Evolutionary conservation across 257 asterid genomes (phyloP), one percentile per base, ranked within the genome.

Genomic region (Solanum appendiculatum): DNA sequence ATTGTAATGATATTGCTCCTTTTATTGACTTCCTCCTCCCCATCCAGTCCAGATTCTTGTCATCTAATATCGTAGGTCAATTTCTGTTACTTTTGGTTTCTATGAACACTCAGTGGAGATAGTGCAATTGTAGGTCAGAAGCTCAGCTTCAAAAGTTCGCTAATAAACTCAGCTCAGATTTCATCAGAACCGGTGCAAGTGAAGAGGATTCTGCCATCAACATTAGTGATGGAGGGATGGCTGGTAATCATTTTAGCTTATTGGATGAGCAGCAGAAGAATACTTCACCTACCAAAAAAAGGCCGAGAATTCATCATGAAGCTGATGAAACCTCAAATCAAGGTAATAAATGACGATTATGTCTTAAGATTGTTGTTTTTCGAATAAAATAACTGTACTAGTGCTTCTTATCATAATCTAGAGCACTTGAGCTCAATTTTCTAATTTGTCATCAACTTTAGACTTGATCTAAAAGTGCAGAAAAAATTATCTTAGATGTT

Each of bases 91-190:
- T 69, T 69, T 64, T 44, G 46, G 42, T 69, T 77, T 81, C 86
- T 37, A 44, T 84, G 27, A 54, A 69, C 58, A 88, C 33, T 86
- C 84, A 29, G 46, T 60, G 37, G 68, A 25, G 82, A 77, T 87
- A 80, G 90, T 88, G 86, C 86, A 87, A 90, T 81, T 91, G 46
- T 87, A 97, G 99, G 93, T 94, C 98, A 86, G 94, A 91, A 34
- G 91, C 94, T 91, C 95, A 92, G 91, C 92, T 97, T 85, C 95
- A 89, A 89, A 94, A 96, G 92, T 90, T 95, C 89, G 93, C 94
- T 63, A 95, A 93, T 82, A 96, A 91, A 91, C 94, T 95, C 87
- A 90, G 86, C 83, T 89, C 91, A 85, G 95, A 93, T 87, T 89
- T 87, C 56, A 86, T 75, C 4, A 91, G 93, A 69, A 88, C 88